Percentiles rank a stretch among this genome's conserved stretches.
phyloP scores from a whole-genome alignment of 2,329 filamentous ascomycete genomes.

The Emmonsia crescens region DNA sequence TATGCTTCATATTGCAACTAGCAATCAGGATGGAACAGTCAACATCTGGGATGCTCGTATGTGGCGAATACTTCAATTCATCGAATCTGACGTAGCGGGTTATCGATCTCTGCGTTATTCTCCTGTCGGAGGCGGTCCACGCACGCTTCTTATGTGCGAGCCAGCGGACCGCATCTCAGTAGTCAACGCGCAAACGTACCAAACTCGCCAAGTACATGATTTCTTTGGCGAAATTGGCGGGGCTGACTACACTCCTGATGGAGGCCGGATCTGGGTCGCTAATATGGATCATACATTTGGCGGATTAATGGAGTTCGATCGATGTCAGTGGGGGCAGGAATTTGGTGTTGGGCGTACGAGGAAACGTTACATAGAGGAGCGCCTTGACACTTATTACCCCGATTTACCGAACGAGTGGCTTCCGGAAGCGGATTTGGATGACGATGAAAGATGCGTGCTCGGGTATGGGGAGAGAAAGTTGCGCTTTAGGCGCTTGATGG shows the following conservation, averaged over 20 bases:
- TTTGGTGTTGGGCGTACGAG: slow-evolving; percentile 19
- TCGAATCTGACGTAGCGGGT: slow-evolving; percentile 35
- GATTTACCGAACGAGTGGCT: slow-evolving; percentile 31
- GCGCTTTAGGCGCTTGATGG: slow-evolving; percentile 26
- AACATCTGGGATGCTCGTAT: slow-evolving; percentile 38
- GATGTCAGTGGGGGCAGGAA: slow-evolving; percentile 27
- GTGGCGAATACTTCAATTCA: slow-evolving; percentile 29
- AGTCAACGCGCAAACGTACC: slow-evolving; percentile 35
- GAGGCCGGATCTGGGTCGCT: slow-evolving; percentile 32
- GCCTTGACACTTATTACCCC: slow-evolving; percentile 15
- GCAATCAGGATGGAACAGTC: slow-evolving; percentile 37
- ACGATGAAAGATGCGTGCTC: slow-evolving; percentile 27
- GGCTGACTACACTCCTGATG: slow-evolving; percentile 33
- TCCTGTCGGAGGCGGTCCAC: slow-evolving; percentile 33
- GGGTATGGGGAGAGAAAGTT: slow-evolving; percentile 24
- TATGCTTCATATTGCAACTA: slow-evolving; percentile 37
- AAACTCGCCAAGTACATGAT: slow-evolving; percentile 33
- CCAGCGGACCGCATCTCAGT: slow-evolving; percentile 36
- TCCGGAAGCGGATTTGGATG: slow-evolving; percentile 23
- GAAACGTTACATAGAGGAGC: slow-evolving; percentile 9
- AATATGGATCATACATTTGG: slow-evolving; percentile 35
- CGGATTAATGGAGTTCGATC: slow-evolving; percentile 36
- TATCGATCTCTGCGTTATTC: slow-evolving; percentile 36
- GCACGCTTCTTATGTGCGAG: slow-evolving; percentile 33
- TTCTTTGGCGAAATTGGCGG: slow-evolving; percentile 39